Base-by-base conservation (phyloP, 1,284 basidiomycete species). In the Cutaneotrichosporon sp. region DNA sequence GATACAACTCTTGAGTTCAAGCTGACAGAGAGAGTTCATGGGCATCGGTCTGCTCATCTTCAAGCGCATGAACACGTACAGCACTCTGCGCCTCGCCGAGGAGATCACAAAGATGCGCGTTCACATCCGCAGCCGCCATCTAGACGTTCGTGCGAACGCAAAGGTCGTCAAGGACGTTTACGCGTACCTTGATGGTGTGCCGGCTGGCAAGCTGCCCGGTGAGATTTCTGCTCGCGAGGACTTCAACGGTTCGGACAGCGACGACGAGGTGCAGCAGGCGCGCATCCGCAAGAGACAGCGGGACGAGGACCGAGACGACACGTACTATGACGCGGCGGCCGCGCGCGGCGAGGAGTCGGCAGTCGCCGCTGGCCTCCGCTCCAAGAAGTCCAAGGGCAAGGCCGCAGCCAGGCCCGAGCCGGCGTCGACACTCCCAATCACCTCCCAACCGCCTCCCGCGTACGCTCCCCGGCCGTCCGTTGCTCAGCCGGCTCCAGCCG, bases 21-120 rank as follows among this genome's bases (percentile, higher is more conserved):
- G 42, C 14, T 49, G n/a, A 34, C 46, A 6, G 2, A 2, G 63
- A 79, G 78, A 80, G 63, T 74, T 76, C 64, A 68, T 64, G 63
- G 76, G 74, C 63, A 65, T 69, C 38, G 69, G 59, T 9, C 66
- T 72, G 32, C 58, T 79, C 58, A 73, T 79, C 57, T 76, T 67
- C 67, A 57, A 30, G 16, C 71, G 73, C 30, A 74, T 74, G 71
- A 65, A 69, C 46, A 60, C 63, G 30, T 61, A 69, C 21, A 66
- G 73, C 0, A 16, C 73, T 18, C 10, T 34, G 8, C 50, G 68
- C 6, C 67, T 80, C 18, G 77, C 77, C 10, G 22, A 32, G 13
- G 52, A 65, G 16, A 74, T 80, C 32, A 65, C 70, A 22, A 50
- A 70, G 31, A 71, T 80, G 68, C 73, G 78, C 50, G 21, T 7